phyloP scores from a whole-genome alignment of 2,329 filamentous ascomycete species.

The Amesomyces nigricolor region DNA sequence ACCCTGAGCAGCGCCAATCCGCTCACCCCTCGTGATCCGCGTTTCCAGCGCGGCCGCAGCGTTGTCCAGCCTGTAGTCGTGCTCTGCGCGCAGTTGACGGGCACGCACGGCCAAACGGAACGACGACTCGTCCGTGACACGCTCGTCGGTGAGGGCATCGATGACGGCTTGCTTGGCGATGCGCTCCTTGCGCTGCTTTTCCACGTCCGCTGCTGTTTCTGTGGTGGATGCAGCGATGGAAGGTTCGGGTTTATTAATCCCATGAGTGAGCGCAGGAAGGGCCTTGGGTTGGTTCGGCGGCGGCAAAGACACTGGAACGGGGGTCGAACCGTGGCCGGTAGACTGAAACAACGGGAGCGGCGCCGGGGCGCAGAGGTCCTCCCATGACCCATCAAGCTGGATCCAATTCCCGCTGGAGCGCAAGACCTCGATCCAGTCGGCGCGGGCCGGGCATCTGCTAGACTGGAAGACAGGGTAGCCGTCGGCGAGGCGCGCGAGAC shows the following conservation, averaged over 20 bases:
- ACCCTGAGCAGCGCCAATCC: too few relatives aligned
- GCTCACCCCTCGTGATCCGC: conserved; percentile 31
- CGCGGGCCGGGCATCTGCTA: conserved; percentile 63
- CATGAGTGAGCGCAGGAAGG: conserved; percentile 26
- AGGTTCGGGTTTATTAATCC: neutral
- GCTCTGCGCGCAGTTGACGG: conserved; percentile 52
- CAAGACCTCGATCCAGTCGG: conserved; percentile 76
- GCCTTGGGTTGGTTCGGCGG: conserved; percentile 28
- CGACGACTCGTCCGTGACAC: conserved; percentile 60
- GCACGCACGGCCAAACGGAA: conserved; percentile 60
- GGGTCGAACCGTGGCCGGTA: conserved; percentile 7
- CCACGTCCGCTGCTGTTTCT: conserved; percentile 32
- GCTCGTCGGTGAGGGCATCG: conserved; percentile 61
- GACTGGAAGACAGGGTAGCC: conserved; percentile 77
- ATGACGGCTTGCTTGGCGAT: conserved; percentile 61
- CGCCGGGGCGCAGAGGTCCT: conserved; percentile 59
- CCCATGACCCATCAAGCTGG: conserved; percentile 60
- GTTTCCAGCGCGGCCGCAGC: conserved; percentile 19
- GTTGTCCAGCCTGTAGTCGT: conserved; percentile 38
- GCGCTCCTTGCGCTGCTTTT: conserved; percentile 52
- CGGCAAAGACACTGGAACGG: conserved; percentile 3
- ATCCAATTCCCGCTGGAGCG: conserved; percentile 65
- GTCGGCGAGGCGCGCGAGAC: conserved; percentile 66
- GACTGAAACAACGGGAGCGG: conserved; percentile 40
- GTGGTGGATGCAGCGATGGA: neutral